These are phyloP conservation scores for Laguncularia racemosa DNA, from an alignment of 345 rosid species.

Conservation along the genomic window DNA sequence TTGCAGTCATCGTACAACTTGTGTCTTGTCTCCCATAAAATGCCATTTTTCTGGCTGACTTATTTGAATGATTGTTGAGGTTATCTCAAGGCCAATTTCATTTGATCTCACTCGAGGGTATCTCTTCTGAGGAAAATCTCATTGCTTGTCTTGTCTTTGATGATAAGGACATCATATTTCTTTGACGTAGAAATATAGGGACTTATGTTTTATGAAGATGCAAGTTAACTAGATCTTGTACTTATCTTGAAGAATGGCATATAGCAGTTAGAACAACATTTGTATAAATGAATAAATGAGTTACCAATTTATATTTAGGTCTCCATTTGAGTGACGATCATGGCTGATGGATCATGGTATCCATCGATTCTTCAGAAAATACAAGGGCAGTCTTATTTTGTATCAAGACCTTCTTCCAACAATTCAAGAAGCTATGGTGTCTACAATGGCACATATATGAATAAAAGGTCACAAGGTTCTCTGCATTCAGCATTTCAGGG, in stretches of 20 bases:
- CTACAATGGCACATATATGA: slow-evolving; percentile 14
- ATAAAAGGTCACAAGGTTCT: slow-evolving; percentile 29
- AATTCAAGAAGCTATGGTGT: slow-evolving; percentile 7
- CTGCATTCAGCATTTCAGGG: slow-evolving; percentile 21
- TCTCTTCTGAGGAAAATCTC: no score
- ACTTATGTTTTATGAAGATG: no score
- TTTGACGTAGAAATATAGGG: no score
- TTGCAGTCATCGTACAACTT: no score
- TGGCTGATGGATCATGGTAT: slow-evolving; percentile 53
- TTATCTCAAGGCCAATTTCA: no score
- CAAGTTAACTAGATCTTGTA: no score
- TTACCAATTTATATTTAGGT: slow-evolving; percentile 12
- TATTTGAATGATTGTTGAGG: no score
- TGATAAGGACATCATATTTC: no score
- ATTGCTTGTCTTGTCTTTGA: no score
- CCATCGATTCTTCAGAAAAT: slow-evolving; percentile 54
- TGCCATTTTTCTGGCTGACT: no score
- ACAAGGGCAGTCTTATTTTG: slow-evolving; percentile 36
- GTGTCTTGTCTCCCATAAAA: no score
- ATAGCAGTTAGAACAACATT: neutral
- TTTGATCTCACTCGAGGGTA: no score
- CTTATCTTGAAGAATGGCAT: neutral
- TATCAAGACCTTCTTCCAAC: slow-evolving; percentile 33
- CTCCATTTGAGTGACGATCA: slow-evolving; percentile 23
- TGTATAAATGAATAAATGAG: neutral